A percentile compares a stretch with the other conserved stretches of the same genome.
phyloP scores from a whole-genome alignment of 2,329 filamentous ascomycete genomes.

The Mycocentrospora acerina region DNA sequence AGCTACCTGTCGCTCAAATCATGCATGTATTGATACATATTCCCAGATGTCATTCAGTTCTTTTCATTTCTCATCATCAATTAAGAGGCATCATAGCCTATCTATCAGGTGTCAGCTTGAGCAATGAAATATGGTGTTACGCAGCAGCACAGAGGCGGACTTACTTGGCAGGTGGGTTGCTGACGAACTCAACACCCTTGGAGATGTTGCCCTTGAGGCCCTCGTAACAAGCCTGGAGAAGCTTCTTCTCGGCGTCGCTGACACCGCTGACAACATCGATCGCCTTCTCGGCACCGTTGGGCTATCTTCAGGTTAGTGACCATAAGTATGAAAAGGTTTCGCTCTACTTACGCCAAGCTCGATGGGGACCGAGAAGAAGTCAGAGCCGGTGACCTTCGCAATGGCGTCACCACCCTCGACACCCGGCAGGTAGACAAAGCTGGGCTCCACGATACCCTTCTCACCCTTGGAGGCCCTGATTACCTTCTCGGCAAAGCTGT shows the following conservation, averaged over 20 bases:
- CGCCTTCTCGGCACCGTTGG: conserved; percentile 82
- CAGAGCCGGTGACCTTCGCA: conserved; percentile 75
- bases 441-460: conserved; percentile 91
- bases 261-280: conserved; percentile 74
- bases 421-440: conserved; percentile 92
- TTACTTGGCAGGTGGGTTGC: conserved; percentile 67
- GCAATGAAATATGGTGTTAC: conserved; percentile 2
- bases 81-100: conserved; percentile 19
- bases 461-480: conserved; percentile 86
- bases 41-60: conserved; percentile 3
- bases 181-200: conserved; percentile 88
- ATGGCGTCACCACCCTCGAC: conserved; percentile 85
- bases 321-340: background rate
- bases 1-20: conserved; percentile 4
- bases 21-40: conserved; percentile 12
- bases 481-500: conserved; percentile 88
- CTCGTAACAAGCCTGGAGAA: conserved; percentile 72
- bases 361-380: conserved; percentile 95
- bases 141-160: conserved; percentile 5
- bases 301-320: conserved; percentile 51
- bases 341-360: conserved; percentile 80
- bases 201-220: conserved; percentile 90
- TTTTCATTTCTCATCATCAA: conserved; percentile 16
- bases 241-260: conserved; percentile 84
- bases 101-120: conserved; percentile 12